Conservation (phyloP, 1,284 basidiomycete genomes). For the Malassezia obtusa region DNA sequence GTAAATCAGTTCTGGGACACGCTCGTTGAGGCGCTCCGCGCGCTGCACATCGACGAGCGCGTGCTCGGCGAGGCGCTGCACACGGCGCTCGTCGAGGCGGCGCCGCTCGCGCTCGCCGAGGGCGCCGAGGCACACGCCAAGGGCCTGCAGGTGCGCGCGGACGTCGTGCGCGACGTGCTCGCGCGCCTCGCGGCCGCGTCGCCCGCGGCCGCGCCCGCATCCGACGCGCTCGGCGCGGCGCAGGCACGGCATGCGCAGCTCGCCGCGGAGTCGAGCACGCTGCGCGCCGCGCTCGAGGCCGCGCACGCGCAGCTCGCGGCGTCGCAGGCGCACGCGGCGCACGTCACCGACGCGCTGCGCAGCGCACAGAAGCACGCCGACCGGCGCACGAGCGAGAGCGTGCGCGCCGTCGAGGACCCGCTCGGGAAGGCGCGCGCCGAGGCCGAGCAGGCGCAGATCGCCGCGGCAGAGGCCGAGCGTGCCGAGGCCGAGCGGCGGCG, state of each 20-base stretch:
- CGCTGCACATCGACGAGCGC: constrained; percentile 21
- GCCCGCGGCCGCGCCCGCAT: background rate
- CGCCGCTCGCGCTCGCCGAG: constrained; percentile 1
- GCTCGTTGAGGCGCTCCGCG: constrained; percentile 19
- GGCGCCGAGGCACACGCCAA: background rate
- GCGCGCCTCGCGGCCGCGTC: background rate
- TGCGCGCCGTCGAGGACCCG: constrained; percentile 16
- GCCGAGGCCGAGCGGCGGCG: background rate
- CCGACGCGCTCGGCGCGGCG: background rate
- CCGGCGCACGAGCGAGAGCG: constrained; percentile 12
- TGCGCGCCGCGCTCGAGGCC: constrained; percentile 7
- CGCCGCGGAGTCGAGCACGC: constrained; percentile 19
- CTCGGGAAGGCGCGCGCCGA: constrained; percentile 5
- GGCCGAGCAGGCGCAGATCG: background rate
- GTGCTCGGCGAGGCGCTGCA: constrained; percentile 11
- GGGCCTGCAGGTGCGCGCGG: background rate
- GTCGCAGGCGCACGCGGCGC: constrained; percentile 9
- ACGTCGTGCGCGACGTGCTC: background rate
- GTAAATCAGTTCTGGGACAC: constrained; percentile 32
- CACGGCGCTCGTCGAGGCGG: background rate
- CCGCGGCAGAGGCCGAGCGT: background rate
- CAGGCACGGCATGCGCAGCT: constrained; percentile 19
- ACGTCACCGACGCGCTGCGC: constrained; percentile 16
- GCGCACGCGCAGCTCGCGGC: constrained; percentile 2
- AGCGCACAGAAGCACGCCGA: constrained; percentile 15